Base-by-base conservation (phyloP, 1,284 basidiomycete genomes). In the Puccinia novopanici region DNA sequence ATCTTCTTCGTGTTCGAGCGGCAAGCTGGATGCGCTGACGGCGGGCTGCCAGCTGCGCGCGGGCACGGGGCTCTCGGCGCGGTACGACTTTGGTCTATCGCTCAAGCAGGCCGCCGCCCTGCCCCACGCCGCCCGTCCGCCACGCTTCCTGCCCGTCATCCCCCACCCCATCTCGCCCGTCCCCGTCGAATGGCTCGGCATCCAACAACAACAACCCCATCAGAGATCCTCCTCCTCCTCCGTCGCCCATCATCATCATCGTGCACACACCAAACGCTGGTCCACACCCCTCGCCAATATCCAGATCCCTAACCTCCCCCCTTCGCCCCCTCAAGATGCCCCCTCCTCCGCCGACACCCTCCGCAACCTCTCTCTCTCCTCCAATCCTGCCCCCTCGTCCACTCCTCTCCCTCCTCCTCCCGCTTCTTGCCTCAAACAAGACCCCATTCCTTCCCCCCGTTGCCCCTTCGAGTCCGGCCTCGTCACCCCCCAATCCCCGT, bases 1-100 rank as follows among this genome's bases (percentile, higher is more conserved):
- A 15, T 27, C 22, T 24, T n/a, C n/a, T n/a, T n/a, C n/a, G n/a
- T n/a, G n/a, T n/a, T n/a, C n/a, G n/a, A n/a, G n/a, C n/a, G n/a
- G n/a, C 2, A 50, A 12, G n/a, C 30, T 54, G 1, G 63, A 77
- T 19, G 54, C 50, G 10, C 15, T 76, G 82, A 81, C 61, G 72
- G 82, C 42, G 72, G 81, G 27, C 8, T 65, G 17, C 84, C 84
- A 67, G 83, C 84, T 37, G 82, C 84, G 74, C 52, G 82, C 82
- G 82, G 85, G 82, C 79, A 84, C 55, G 70, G 85, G 74, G 73
- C 83, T 85, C n/a, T 85, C 85, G 24, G 85, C 84, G 40, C 83
- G 86, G 70, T 89, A 89, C 85, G 88, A 89, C 84, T 89, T 89
- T 84, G 87, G 87, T 55, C 84, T 86, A 8, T 87, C 88, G 12